A percentile compares a stretch with the other conserved stretches of the same genome.
Evolutionary conservation across 805 yeast species (phyloP).

Genomic region (Torulaspora delbrueckii): DNA sequence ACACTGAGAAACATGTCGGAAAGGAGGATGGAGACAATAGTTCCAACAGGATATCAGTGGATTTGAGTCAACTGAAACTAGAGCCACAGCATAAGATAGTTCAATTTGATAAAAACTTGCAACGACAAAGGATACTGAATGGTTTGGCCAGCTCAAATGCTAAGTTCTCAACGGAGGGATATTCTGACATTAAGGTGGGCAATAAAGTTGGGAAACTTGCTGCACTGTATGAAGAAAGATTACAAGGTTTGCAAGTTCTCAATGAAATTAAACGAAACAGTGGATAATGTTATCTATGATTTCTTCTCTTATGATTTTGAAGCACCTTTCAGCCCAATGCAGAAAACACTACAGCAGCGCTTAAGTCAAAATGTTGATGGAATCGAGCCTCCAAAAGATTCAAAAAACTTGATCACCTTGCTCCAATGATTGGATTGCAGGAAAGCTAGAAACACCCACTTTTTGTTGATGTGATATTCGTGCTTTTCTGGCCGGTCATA

Average conservation of each 20-base stretch:
- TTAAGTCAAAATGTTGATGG: no score
- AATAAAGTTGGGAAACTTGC: slow-evolving; percentile 61
- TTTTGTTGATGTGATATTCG: no score
- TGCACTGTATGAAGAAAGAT: slow-evolving; percentile 56
- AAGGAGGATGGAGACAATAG: neutral
- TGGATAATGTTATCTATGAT: neutral
- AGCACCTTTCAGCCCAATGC: no score
- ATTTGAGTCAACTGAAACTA: slow-evolving; percentile 10
- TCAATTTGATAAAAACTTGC: slow-evolving; percentile 29
- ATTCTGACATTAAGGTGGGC: slow-evolving; percentile 44
- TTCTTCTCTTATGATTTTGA: neutral
- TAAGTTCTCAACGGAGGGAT: slow-evolving; percentile 35
- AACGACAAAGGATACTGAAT: slow-evolving; percentile 18
- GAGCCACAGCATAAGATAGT: slow-evolving; percentile 25
- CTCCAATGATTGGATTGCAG: no score
- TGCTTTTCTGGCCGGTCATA: no score
- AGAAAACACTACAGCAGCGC: no score
- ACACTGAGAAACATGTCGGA: slow-evolving; percentile 6
- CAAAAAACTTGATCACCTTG: no score
- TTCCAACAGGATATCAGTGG: slow-evolving; percentile 3
- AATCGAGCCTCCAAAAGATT: no score
- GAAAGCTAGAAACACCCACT: no score
- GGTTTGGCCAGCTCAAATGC: slow-evolving; percentile 12
- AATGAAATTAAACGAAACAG: slow-evolving; percentile 28
- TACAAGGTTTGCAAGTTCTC: slow-evolving; percentile 37